These are phyloP conservation scores for Boletus vermiculosoides DNA, from an alignment of 768 basidiomycete species.

Conservation along the genomic window DNA sequence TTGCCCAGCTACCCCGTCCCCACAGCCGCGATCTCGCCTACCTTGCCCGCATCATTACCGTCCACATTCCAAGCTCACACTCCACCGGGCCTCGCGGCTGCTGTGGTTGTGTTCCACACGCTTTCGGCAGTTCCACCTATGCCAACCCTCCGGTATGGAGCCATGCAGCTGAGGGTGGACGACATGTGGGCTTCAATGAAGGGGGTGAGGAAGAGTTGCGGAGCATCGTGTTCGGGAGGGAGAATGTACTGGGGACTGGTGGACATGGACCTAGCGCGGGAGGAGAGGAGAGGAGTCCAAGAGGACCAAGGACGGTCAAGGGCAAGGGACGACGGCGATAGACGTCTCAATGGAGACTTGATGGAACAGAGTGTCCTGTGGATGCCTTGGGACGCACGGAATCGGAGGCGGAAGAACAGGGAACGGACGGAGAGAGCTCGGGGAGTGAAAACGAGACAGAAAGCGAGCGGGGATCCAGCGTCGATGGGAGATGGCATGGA, in stretches of 20 bases:
- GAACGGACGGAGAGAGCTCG: constrained; percentile 33
- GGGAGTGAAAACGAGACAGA: constrained; percentile 29
- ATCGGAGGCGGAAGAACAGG: constrained; percentile 75
- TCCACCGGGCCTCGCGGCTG: too few species aligned
- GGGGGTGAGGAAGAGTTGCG: constrained; percentile 59
- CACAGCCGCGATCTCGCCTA: constrained; percentile 2
- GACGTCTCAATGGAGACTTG: constrained; percentile 59
- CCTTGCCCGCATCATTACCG: too few species aligned
- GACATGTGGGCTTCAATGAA: constrained; percentile 67
- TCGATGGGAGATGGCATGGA: constrained; percentile 18
- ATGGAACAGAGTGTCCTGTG: constrained; percentile 59
- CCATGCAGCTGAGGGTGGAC: constrained; percentile 61
- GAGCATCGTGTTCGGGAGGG: constrained; percentile 68
- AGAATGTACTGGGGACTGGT: constrained; percentile 40
- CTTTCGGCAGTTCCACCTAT: constrained; percentile 24
- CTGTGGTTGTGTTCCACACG: constrained; percentile 30
- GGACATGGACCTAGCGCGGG: constrained; percentile 43
- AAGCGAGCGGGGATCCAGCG: constrained; percentile 29
- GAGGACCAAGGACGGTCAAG: constrained; percentile 25
- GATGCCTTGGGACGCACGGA: constrained; percentile 70
- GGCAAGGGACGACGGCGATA: constrained; percentile 43
- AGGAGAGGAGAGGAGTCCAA: constrained; percentile 43
- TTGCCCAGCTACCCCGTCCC: neutral
- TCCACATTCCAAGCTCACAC: too few species aligned
- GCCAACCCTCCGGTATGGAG: constrained; percentile 61